These are phyloP conservation scores for Bromus sterilis DNA, from an alignment of 176 grass and related monocot species.

Conservation along the genomic window DNA sequence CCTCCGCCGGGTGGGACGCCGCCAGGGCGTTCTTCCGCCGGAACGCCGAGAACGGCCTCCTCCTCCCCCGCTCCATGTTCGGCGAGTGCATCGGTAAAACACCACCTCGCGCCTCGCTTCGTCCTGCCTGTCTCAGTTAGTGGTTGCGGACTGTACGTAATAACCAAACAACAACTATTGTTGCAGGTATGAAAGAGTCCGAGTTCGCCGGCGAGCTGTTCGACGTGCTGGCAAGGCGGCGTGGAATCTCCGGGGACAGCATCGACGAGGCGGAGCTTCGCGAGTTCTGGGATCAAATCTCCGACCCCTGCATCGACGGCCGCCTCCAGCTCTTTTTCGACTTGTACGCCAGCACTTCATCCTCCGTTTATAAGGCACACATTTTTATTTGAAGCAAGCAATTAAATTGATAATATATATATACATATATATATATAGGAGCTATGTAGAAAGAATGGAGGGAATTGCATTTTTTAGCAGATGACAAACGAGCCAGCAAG, in stretches of 20 bases:
- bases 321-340: conserved; percentile 90
- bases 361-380: too few species aligned
- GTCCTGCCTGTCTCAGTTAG: too few species aligned
- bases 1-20: conserved; percentile 27
- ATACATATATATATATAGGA: too few species aligned
- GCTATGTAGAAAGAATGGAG: too few species aligned
- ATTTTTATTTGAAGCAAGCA: too few species aligned
- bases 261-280: conserved; percentile 66
- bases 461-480: too few species aligned
- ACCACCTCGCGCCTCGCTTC: not conserved
- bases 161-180: too few species aligned
- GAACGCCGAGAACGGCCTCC: conserved; percentile 33
- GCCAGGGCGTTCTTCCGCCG: conserved; percentile 53
- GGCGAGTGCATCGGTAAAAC: conserved; percentile 75
- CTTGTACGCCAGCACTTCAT: conserved; percentile 29
- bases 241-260: conserved; percentile 52
- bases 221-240: conserved; percentile 51
- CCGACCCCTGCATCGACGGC: conserved; percentile 65
- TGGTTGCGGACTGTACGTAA: too few species aligned
- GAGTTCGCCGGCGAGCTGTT: conserved; percentile 82
- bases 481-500: not conserved
- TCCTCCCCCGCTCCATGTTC: conserved; percentile 60
- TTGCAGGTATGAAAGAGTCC: conserved; percentile 58
- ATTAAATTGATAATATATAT: too few species aligned
- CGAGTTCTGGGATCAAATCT: conserved; percentile 85